Evolutionary conservation across 805 yeast genomes (phyloP).

Genomic region (Brettanomyces custersianus): DNA sequence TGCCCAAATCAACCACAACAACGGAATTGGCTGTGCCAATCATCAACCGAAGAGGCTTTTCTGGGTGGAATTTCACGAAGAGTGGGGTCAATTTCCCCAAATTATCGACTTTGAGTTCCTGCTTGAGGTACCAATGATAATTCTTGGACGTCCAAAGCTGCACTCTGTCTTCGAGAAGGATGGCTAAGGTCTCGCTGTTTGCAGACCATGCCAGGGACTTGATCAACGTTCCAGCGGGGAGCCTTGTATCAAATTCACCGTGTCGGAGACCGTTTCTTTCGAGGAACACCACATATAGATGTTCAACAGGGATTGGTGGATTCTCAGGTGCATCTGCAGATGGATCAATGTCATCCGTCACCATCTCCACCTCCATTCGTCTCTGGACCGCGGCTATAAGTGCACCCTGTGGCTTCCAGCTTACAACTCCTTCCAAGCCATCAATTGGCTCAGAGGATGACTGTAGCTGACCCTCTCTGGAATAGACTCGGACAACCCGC

Average conservation of each 20-base stretch:
- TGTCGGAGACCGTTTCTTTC: slow-evolving; percentile 92
- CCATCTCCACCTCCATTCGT: slow-evolving; percentile 36
- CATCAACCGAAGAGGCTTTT: slow-evolving; percentile 69
- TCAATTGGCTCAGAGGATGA: slow-evolving; percentile 88
- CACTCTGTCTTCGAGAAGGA: slow-evolving; percentile 52
- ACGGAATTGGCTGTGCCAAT: slow-evolving; percentile 45
- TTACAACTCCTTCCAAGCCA: slow-evolving; percentile 59
- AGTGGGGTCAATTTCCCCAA: slow-evolving; percentile 10
- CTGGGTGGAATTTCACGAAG: slow-evolving; percentile 78
- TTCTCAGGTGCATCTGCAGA: not conserved
- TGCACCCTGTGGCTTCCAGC: slow-evolving; percentile 92
- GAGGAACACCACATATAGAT: slow-evolving; percentile 59
- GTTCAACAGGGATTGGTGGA: slow-evolving; percentile 17
- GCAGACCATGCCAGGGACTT: slow-evolving; percentile 66
- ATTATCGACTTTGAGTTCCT: slow-evolving; percentile 51
- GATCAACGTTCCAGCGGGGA: slow-evolving; percentile 43
- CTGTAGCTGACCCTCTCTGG: slow-evolving; percentile 68
- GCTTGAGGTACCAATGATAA: slow-evolving; percentile 93
- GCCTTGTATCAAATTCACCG: slow-evolving; percentile 69
- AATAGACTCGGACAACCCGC: slow-evolving; percentile 76
- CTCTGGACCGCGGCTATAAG: slow-evolving; percentile 77
- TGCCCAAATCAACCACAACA: slow-evolving; percentile 60
- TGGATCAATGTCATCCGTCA: slow-evolving; percentile 32
- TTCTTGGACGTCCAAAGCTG: slow-evolving; percentile 88
- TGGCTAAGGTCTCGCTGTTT: slow-evolving; percentile 68